Evolutionary conservation across 495 filamentous ascomycete species (phyloP), one percentile per base, ranked within the genome.

Genomic region (Platismatia glauca): DNA sequence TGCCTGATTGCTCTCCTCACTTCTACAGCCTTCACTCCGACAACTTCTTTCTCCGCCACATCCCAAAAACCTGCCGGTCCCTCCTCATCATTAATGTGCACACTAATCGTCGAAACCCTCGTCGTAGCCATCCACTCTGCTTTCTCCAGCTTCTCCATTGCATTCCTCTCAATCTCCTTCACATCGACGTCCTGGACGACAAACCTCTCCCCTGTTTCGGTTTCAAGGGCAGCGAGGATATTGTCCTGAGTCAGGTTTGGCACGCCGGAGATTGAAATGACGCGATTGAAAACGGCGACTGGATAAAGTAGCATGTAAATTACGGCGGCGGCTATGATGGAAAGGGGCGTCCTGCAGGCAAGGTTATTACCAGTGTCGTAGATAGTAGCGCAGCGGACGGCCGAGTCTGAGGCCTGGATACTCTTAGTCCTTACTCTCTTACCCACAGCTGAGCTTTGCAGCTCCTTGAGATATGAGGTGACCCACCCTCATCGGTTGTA

Each of bases 81-180:
- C 12, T 60, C 39, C 58, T 60, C 24, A 7, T 60, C 39, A 31
- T 48, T 31, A 22, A 33, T 48, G 15, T 60, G 58, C 27, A 22
- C 9, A 9, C 12, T 33, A 31, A 24, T 24, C 6, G 38, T 60
- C 38, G 48, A 27, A 7, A 4, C 2, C 6, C 4, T 60, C 3
- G 27, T 60, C 43, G 39, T 33, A 55, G 57, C 71, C 60, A 15
- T 55, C 29, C 27, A 11, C 38, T 63, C 66, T 37, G 60, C 59
- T 44, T 59, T 69, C 64, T 70, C 61, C 53, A 73, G 53, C 39
- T 68, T 63, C 22, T 56, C 60, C 50, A 63, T 59, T 37, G 69
- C 67, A 27, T 70, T 63, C 46, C 61, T 35, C 20, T 70, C 62
- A 20, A 72, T 69, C 57, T 68, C 66, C 16, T 61, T 55, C 20